A percentile compares a stretch with the other conserved stretches of the same genome.
phyloP scores from a whole-genome alignment of 129 eudicot genomes.

The Pittosporum tobira region DNA sequence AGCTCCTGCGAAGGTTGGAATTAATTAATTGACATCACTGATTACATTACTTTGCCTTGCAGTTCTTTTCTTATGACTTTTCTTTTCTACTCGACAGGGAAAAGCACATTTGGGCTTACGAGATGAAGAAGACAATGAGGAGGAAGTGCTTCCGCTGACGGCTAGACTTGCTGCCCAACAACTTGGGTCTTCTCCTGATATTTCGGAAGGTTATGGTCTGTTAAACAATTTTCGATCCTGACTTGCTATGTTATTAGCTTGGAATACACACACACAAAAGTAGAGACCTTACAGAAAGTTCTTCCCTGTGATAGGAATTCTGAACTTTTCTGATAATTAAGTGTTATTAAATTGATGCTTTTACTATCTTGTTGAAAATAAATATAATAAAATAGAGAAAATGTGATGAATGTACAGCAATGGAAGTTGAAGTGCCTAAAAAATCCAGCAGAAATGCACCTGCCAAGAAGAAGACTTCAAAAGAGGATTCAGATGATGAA shows the following conservation, averaged over 20 bases:
- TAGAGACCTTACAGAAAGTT: too few species aligned
- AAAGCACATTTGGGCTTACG: conserved; percentile 21
- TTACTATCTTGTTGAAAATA: too few species aligned
- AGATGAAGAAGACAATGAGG: conserved; percentile 35
- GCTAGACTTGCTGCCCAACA: conserved; percentile 69
- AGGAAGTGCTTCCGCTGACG: conserved; percentile 37
- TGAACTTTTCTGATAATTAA: too few species aligned
- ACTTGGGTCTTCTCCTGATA: conserved; percentile 71
- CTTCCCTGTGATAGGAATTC: too few species aligned
- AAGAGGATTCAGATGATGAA: conserved; percentile 32
- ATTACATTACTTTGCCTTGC: neutral
- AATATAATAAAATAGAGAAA: too few species aligned
- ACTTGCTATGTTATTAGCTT: too few species aligned
- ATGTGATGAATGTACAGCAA: conserved; percentile 25
- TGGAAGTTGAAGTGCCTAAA: conserved; percentile 37
- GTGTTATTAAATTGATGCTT: too few species aligned
- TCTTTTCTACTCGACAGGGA: conserved; percentile 26
- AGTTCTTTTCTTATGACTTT: neutral
- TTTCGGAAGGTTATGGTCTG: conserved; percentile 65
- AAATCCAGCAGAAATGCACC: conserved; percentile 55
- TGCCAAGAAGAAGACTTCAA: conserved; percentile 36
- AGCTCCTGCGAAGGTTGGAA: conserved; percentile 65
- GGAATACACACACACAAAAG: too few species aligned
- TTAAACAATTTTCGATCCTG: too few species aligned
- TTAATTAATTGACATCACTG: neutral